These are phyloP conservation scores for Nissolia schottii DNA, from an alignment of 306 rosid species.

Conservation along the genomic window DNA sequence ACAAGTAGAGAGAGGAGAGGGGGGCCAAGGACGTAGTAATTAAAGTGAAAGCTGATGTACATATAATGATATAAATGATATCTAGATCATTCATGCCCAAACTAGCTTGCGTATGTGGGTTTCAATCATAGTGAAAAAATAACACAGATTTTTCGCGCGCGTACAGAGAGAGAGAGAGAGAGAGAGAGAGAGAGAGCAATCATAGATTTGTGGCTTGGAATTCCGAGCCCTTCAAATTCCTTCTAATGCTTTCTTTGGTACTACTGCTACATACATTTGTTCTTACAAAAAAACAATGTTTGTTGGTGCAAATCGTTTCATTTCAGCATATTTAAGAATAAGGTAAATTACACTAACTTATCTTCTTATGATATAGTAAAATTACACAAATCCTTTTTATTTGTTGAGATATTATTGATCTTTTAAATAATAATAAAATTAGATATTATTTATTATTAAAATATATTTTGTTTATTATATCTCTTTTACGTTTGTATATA, in stretches of 20 bases:
- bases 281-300: too few species aligned
- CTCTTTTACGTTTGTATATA: too few species aligned
- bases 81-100: neutral
- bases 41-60: conserved; percentile 39
- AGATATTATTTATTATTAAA: too few species aligned
- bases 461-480: too few species aligned
- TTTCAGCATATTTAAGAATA: too few species aligned
- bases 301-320: too few species aligned
- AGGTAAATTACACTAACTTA: too few species aligned
- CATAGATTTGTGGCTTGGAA: conserved; percentile 17
- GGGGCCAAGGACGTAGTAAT: conserved; percentile 2
- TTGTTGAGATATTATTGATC: too few species aligned
- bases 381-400: too few species aligned
- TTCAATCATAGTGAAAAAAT: neutral
- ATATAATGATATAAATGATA: neutral
- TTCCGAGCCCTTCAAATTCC: conserved; percentile 29
- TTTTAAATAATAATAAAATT: too few species aligned
- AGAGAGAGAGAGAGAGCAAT: conserved; percentile 3
- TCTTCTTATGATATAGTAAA: too few species aligned
- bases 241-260: neutral
- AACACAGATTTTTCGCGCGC: neutral
- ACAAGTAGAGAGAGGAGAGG: neutral
- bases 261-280: too few species aligned
- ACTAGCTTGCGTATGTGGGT: conserved; percentile 1
- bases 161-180: neutral